Base-by-base conservation (phyloP, 768 basidiomycete species). In the Atractiella rhizophila region DNA sequence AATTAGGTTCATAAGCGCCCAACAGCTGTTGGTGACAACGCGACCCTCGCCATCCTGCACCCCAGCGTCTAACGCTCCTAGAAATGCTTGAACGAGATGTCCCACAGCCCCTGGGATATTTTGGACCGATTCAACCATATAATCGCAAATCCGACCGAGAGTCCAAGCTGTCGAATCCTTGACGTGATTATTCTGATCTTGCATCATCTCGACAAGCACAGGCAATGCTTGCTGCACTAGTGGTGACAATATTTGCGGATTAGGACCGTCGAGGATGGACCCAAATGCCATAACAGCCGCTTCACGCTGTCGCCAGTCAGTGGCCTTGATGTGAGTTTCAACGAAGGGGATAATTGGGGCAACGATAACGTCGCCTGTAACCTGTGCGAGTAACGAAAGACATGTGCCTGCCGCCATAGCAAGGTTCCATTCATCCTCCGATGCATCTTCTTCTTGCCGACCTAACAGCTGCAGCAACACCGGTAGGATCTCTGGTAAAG, bases 111-210 rank as follows among this genome's bases (percentile, higher is more conserved):
- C 68, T n/a, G n/a, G n/a, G n/a, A n/a, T n/a, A n/a, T n/a, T n/a
- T 54, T 85, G 78, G 63, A 98, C 85, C 15, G 74, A 71, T 36
- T 68, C 60, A 51, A 86, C 72, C 49, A 94, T 65, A 42, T 81
- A 61, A 54, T 96, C 91, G 55, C 83, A 88, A 48, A 98, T 88
- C 29, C 83, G 67, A 16, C 86, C 86, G 12, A 98, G 67, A 1
- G 91, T 96, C 88, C 88, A 98, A 3, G 91, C 86, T 21, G 81
- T 82, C 1, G 85, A 88, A 57, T 96, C 91, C 60, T 86, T 81
- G 50, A 98, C 88, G 46, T 82, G 77, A 2, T 69, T 34, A 48
- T 85, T 73, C 27, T 64, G 53, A 56, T 96, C 91, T 35, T 63
- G 66, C 81, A 96, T 88, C 82, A 98, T 91, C 50, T 74, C 73